Conservation (phyloP, 495 filamentous ascomycete genomes). For the Collariella sp. region DNA sequence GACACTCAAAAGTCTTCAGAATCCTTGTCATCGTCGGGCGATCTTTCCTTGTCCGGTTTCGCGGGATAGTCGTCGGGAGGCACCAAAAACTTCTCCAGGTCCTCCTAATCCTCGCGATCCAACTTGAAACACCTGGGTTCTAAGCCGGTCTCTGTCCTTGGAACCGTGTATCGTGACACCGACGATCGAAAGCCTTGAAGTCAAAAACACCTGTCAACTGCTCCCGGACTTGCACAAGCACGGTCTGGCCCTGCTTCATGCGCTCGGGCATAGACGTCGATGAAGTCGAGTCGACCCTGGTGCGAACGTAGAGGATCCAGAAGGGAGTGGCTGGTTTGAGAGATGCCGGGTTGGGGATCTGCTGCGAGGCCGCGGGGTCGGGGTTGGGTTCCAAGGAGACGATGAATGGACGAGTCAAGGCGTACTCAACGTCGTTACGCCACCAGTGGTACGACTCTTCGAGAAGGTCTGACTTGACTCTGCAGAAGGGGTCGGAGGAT, state of each 20-base stretch:
- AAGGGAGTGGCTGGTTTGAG: slow-evolving; percentile 16
- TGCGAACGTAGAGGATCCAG: slow-evolving; percentile 36
- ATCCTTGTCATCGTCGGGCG: too few relatives aligned
- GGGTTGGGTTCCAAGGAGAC: slow-evolving; percentile 7
- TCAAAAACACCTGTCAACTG: slow-evolving; percentile 36
- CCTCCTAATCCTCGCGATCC: too few relatives aligned
- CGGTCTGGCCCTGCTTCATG: slow-evolving; percentile 32
- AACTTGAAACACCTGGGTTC: not conserved
- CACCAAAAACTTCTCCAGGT: too few relatives aligned
- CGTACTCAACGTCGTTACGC: slow-evolving; percentile 34
- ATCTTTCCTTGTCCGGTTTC: too few relatives aligned
- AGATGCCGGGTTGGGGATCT: slow-evolving; percentile 12
- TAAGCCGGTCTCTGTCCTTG: not conserved
- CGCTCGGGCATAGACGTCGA: slow-evolving; percentile 26
- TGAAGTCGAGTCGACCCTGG: slow-evolving; percentile 28
- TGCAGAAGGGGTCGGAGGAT: slow-evolving; percentile 6
- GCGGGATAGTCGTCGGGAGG: too few relatives aligned
- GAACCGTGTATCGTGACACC: slow-evolving; percentile 31
- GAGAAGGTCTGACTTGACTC: slow-evolving; percentile 31
- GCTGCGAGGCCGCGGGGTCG: slow-evolving; percentile 7
- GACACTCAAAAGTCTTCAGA: too few relatives aligned
- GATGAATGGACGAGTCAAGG: slow-evolving; percentile 28
- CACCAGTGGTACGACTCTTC: slow-evolving; percentile 39
- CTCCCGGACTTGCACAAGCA: slow-evolving; percentile 26
- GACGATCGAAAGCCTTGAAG: slow-evolving; percentile 36